Evolutionary conservation across 345 rosid genomes (phyloP), one percentile per base, ranked within the genome.

Genomic region (Atalantia buxifolia): DNA sequence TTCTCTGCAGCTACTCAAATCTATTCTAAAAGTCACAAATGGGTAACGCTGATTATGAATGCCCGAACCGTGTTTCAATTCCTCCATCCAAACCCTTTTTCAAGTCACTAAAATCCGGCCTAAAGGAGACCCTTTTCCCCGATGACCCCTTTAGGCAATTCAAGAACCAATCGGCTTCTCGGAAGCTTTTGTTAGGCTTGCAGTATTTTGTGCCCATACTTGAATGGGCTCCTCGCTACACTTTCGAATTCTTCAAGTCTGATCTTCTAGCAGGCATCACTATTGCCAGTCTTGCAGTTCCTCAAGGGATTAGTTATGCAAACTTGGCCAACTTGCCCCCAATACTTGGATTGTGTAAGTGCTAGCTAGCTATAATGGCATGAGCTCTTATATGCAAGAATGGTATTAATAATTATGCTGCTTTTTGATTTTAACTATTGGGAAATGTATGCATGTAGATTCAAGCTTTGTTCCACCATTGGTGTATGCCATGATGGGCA

Each of bases 241-340:
- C 92, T 76, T 89, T 92, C 42, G 59, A 85, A 42, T 91, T 87
- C 83, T 88, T 96, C 75, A 94, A 92, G 77, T 86, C 97, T 22
- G 99, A 96, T 76, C 83, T 96, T 71, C 63, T 96, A 0, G 81
- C 99, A 12, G 99, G 99, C 22, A 88, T 96, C 81, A 96, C 99
- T 66, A 90, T 96, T 14, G 98, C 98, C 71, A 94, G 98, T 74
- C 97, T 96, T 12, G 99, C 98, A 4, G 91, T 96, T 36, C 98
- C 99, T 66, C 99, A 96, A 77, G 99, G 99, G 74, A 96, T 96
- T 5, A 96, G 99, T 83, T 96, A 96, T 40, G 98, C 99, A 27
- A 89, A 81, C 35, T 84, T 96, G 14, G 99, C 98, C 42, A 92
- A 86, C 88, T 87, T 96, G 76, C 99, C 99, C 9, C 93, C 99